Evolutionary conservation across 1,284 basidiomycete genomes (phyloP).

Genomic region (Boletellus deceptivus): DNA sequence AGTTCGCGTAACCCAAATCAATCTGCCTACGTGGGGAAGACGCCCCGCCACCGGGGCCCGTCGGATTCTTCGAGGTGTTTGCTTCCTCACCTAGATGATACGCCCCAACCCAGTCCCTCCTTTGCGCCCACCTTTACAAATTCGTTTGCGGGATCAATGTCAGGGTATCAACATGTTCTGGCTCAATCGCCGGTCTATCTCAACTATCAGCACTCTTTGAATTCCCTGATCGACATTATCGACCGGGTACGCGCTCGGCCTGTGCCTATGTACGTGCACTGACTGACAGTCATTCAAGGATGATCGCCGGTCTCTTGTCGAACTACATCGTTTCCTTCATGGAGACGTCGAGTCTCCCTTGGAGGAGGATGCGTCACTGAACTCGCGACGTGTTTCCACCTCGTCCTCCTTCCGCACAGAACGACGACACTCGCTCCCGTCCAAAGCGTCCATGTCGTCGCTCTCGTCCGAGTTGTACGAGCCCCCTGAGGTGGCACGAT

Average conservation of each 20-base stretch:
- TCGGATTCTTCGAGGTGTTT: conserved; percentile 56
- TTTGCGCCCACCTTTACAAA: conserved; percentile 15
- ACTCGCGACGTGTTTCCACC: conserved; percentile 24
- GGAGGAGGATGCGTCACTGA: conserved; percentile 25
- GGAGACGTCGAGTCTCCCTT: conserved; percentile 27
- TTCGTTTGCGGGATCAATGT: conserved; percentile 16
- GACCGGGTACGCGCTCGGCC: conserved; percentile 54
- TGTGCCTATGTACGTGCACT: conserved; percentile 1
- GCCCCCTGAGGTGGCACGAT: conserved; percentile 47
- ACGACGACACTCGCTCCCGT: conserved; percentile 69
- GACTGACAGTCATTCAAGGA: conserved; percentile 45
- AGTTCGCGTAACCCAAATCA: conserved; percentile 45
- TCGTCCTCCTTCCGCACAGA: conserved; percentile 47
- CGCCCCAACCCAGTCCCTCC: conserved; percentile 25
- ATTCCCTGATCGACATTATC: conserved; percentile 72
- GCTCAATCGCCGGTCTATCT: conserved; percentile 55
- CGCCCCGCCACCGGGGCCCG: conserved; percentile 45
- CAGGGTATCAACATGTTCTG: conserved; percentile 20
- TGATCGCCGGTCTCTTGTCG: conserved; percentile 67
- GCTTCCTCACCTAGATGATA: conserved; percentile 34
- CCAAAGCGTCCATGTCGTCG: conserved; percentile 58
- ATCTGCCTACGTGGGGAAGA: conserved; percentile 48
- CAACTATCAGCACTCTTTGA: conserved; percentile 74
- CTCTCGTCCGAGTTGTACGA: conserved; percentile 48
- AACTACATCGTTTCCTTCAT: conserved; percentile 68